These are phyloP conservation scores for Fusarium albosuccineum DNA, from an alignment of 2,329 filamentous ascomycete genomes.

Conservation along the genomic window DNA sequence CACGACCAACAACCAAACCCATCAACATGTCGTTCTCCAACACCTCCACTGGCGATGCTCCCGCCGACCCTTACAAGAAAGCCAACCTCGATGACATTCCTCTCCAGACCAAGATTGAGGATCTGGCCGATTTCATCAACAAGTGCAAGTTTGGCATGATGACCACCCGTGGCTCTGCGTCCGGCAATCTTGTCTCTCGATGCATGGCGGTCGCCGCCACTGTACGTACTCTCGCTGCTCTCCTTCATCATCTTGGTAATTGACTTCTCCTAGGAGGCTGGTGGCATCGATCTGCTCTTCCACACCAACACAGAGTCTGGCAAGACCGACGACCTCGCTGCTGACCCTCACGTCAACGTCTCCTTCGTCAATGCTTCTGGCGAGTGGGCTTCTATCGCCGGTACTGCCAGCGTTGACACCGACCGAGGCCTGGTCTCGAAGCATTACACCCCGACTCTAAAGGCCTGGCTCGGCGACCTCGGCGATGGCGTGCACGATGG, in stretches of 20 bases:
- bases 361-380: conserved; percentile 81
- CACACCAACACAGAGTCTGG: conserved; percentile 91
- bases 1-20: conserved; percentile 14
- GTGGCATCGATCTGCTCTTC: conserved; percentile 86
- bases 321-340: conserved; percentile 84
- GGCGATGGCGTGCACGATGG: conserved; percentile 88
- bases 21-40: conserved; percentile 62
- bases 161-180: conserved; percentile 78
- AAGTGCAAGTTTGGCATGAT: conserved; percentile 89
- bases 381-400: conserved; percentile 90
- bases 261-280: conserved; percentile 70
- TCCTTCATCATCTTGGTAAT: background rate
- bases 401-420: conserved; percentile 75
- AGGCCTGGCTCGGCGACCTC: conserved; percentile 89
- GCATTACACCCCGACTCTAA: conserved; percentile 79
- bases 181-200: conserved; percentile 79
- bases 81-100: conserved; percentile 75
- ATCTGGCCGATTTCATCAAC: conserved; percentile 77
- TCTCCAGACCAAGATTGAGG: conserved; percentile 81
- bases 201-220: conserved; percentile 88
- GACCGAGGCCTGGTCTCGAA: conserved; percentile 77
- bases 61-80: conserved; percentile 83
- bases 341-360: conserved; percentile 82
- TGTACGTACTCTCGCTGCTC: conserved; percentile 59
- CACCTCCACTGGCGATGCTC: conserved; percentile 70